Conservation (phyloP, 257 asterid genomes). For the Agastache rugosa region DNA sequence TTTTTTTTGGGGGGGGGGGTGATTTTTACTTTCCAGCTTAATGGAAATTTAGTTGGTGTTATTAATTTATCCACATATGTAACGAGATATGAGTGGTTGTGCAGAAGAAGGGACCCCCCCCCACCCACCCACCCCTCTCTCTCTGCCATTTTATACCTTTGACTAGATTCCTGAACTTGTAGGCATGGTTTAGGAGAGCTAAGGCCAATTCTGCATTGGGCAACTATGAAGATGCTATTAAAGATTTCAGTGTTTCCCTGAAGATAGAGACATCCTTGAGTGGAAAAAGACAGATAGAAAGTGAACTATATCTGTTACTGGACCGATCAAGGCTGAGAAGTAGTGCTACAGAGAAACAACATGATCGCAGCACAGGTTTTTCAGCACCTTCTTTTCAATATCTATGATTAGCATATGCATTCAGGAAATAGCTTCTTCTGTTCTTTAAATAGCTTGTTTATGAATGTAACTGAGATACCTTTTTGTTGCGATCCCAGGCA, state of each 20-base stretch:
- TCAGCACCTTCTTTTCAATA: conserved; percentile 29
- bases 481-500: conserved; percentile 4
- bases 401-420: conserved; percentile 10
- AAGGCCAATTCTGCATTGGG: conserved; percentile 80
- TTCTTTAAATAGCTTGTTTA: conserved; percentile 19
- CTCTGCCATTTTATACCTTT: conserved; percentile 14
- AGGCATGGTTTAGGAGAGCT: conserved; percentile 97
- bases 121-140: background rate
- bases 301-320: conserved; percentile 53
- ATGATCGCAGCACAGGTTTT: conserved; percentile 48
- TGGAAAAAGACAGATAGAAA: conserved; percentile 80
- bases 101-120: background rate
- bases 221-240: conserved; percentile 64
- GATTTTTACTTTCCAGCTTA: background rate
- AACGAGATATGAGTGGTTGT: conserved; percentile 15
- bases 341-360: conserved; percentile 40
- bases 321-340: conserved; percentile 44
- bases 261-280: conserved; percentile 64
- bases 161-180: conserved; percentile 34
- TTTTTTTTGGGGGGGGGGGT: background rate
- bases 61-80: background rate
- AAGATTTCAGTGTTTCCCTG: conserved; percentile 67
- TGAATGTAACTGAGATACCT: background rate
- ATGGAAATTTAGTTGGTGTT: background rate
- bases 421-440: conserved; percentile 9